phyloP scores from a whole-genome alignment of 352 stramenopile species.

The Thalassiosira pacifica region DNA sequence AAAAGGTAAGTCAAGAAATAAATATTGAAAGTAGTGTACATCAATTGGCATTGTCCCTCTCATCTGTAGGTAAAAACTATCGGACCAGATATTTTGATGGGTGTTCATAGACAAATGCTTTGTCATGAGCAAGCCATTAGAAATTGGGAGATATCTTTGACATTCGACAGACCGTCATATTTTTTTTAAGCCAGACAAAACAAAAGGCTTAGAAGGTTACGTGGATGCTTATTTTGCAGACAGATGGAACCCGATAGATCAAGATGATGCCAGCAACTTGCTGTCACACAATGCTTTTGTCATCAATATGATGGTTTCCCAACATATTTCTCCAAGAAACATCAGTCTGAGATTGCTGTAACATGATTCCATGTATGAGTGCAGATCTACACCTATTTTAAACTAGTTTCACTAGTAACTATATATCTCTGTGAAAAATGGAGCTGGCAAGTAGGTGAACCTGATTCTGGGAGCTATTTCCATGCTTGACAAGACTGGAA shows the following conservation, averaged over 20 bases:
- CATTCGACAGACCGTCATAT: slow-evolving; percentile 28
- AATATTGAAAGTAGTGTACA: slow-evolving; percentile 14
- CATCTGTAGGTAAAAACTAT: slow-evolving; percentile 1
- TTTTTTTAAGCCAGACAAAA: slow-evolving; percentile 17
- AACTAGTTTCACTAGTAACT: no score
- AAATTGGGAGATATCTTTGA: slow-evolving; percentile 50
- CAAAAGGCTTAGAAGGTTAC: slow-evolving; percentile 54
- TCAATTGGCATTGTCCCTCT: neutral
- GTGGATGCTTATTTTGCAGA: slow-evolving; percentile 63
- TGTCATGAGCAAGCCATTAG: slow-evolving; percentile 50
- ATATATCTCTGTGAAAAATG: no score
- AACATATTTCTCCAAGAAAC: slow-evolving; percentile 51
- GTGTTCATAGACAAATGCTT: slow-evolving; percentile 45
- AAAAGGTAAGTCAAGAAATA: neutral
- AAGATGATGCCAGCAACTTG: slow-evolving; percentile 30
- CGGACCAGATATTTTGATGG: slow-evolving; percentile 28
- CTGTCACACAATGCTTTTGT: slow-evolving; percentile 58
- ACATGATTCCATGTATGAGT: no score
- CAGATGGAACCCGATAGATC: slow-evolving; percentile 18
- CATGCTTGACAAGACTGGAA: no score
- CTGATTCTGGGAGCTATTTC: no score
- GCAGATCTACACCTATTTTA: no score
- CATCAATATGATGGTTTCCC: slow-evolving; percentile 58
- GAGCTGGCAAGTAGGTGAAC: no score
- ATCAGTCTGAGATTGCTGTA: slow-evolving; percentile 61